Evolutionary conservation across 2,329 filamentous ascomycete species (phyloP).

Genomic region (Penicillium sp.): DNA sequence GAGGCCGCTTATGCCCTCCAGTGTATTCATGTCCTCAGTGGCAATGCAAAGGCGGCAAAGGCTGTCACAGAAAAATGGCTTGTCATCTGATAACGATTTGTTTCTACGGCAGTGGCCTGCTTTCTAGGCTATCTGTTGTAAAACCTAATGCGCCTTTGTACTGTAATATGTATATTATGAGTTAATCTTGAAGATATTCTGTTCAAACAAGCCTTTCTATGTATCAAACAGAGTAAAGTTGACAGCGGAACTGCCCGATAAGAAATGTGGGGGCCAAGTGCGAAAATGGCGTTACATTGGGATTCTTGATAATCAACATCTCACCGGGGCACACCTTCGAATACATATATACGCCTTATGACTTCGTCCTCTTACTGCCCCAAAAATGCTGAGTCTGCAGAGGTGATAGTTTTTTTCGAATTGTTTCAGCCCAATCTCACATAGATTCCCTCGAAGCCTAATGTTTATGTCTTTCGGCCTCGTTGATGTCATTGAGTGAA

Average conservation of each 20-base stretch:
- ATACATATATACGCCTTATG: background rate
- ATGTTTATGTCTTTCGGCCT: background rate
- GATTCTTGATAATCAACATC: background rate
- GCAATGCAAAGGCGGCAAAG: conserved; percentile 61
- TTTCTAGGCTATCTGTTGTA: background rate
- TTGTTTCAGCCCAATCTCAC: background rate
- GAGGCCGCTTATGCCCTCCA: conserved; percentile 76
- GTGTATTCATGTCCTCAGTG: conserved; percentile 62
- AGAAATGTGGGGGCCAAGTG: background rate
- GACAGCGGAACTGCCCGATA: background rate
- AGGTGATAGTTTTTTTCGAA: background rate
- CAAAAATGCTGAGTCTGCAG: background rate
- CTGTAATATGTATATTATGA: conserved; percentile 1
- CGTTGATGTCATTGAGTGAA: background rate
- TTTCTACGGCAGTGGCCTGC: background rate
- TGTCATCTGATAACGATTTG: conserved; percentile 42
- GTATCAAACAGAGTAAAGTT: background rate
- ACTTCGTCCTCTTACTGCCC: background rate
- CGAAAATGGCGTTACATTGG: background rate
- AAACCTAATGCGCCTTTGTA: background rate
- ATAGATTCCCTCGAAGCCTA: background rate
- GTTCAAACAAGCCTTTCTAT: background rate
- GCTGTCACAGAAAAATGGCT: conserved; percentile 61
- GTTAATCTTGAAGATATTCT: background rate
- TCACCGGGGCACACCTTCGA: background rate